These are phyloP conservation scores for Psilocybe sp. DNA, from an alignment of 768 basidiomycete genomes.

Conservation along the genomic window DNA sequence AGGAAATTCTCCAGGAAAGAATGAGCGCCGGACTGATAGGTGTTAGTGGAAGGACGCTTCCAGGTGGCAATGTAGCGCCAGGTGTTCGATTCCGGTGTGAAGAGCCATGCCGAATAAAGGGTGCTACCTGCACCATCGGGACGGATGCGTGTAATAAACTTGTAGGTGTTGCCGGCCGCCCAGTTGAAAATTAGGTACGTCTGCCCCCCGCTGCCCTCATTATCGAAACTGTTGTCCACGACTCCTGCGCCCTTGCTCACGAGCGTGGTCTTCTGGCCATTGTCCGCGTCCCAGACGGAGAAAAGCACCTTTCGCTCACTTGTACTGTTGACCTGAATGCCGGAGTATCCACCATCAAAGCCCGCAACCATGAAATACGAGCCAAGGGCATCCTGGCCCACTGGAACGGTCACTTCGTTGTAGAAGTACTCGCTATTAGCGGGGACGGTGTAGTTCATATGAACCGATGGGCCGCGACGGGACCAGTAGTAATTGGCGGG, in stretches of 20 bases:
- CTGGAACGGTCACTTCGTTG: constrained; percentile 16
- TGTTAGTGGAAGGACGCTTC: constrained; percentile 12
- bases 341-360: constrained; percentile 10
- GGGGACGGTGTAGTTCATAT: constrained; percentile 12
- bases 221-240: constrained; percentile 10
- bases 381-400: constrained; percentile 9
- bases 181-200: constrained; percentile 11
- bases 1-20: constrained; percentile 15
- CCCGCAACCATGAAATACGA: constrained; percentile 16
- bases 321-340: constrained; percentile 12
- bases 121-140: constrained; percentile 14
- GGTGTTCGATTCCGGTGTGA: constrained; percentile 11
- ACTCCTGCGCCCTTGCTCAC: constrained; percentile 15
- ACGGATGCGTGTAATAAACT: constrained; percentile 15
- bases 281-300: constrained; percentile 15
- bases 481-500: constrained; percentile 15
- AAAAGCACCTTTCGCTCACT: constrained; percentile 10
- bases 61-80: constrained; percentile 15
- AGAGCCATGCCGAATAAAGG: constrained; percentile 14
- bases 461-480: constrained; percentile 14
- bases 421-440: constrained; percentile 13
- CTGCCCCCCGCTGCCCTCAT: constrained; percentile 12
- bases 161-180: constrained; percentile 14
- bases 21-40: constrained; percentile 10
- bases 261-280: constrained; percentile 15